Base-by-base conservation (phyloP, 2,329 filamentous ascomycete genomes). In the Chaetomium sp. region DNA sequence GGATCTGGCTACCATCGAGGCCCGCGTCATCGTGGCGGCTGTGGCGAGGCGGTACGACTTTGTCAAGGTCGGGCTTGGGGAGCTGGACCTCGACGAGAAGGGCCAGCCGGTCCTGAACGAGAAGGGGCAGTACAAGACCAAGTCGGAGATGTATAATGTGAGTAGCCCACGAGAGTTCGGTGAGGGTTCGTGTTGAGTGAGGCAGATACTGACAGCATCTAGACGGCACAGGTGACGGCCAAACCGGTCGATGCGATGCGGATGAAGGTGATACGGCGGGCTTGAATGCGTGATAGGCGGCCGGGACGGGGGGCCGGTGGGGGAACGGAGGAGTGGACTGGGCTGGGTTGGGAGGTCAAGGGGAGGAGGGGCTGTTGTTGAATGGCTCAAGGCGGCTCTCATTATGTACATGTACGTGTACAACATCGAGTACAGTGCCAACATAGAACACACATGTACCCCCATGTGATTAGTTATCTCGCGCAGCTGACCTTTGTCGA, bases 1-100 rank as follows among this genome's bases (percentile, higher is more conserved):
- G 70, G 81, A 83, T 65, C 74, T 87, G 38, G 84, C 82, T 0
- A 82, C 73, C 21, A 68, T 76, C 33, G 75, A 76, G 62, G 69
- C 71, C 1, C 68, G 73, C 1, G 70, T 76, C 12, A 74, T 77
- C 23, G 62, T 76, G 13, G 73, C 74, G n/a, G 65, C 69, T 2
- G 68, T 74, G 8, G 72, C 70, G 25, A 67, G 74, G 38, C 67
- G 66, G 8, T 76, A 72, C 57, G 72, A 76, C 47, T 75, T 76
- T 65, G 65, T 69, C 51, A 77, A 77, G 67, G 69, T 72, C 0
- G 75, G 75, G 0, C 47, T 74, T 16, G 75, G 75, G 1, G 74
- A 75, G 70, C 49, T 66, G 8, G 68, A 69, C 8, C 47, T 69
- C 49, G 70, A 74, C 21, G 69, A 65, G 54, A 66, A 69, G 33